Conservation (phyloP, 768 basidiomycete genomes). For the Hebeloma cylindrosporum region DNA sequence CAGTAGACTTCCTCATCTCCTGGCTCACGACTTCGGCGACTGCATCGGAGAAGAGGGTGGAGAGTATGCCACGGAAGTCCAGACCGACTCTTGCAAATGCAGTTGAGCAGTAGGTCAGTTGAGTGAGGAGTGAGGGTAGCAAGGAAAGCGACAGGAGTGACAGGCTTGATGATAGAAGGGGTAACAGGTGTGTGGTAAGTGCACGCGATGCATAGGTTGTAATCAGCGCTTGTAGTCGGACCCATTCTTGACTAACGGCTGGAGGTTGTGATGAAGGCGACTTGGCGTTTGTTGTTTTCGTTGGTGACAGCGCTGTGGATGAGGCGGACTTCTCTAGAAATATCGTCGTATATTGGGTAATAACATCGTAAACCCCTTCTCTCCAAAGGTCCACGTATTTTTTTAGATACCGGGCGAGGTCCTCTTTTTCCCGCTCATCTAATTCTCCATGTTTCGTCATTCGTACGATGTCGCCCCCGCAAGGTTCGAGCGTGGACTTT, state of each 20-base stretch:
- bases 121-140: slow-evolving; percentile 83
- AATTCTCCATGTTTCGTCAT: slow-evolving; percentile 36
- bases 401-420: slow-evolving; percentile 75
- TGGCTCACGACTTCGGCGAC: slow-evolving; percentile 55
- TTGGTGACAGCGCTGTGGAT: slow-evolving; percentile 14
- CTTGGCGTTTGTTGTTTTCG: slow-evolving; percentile 19
- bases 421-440: slow-evolving; percentile 64
- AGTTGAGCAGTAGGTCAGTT: slow-evolving; percentile 89
- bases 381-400: slow-evolving; percentile 90
- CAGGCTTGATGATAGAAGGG: slow-evolving; percentile 61
- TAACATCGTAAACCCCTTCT: slow-evolving; percentile 89
- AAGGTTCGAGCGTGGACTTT: slow-evolving; percentile 52
- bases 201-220: slow-evolving; percentile 63
- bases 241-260: slow-evolving; percentile 19
- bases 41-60: slow-evolving; percentile 63
- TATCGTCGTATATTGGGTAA: slow-evolving; percentile 87
- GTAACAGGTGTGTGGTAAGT: slow-evolving; percentile 65
- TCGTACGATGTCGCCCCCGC: slow-evolving; percentile 46
- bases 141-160: slow-evolving; percentile 60
- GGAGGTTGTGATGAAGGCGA: slow-evolving; percentile 13
- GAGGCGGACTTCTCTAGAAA: slow-evolving; percentile 68
- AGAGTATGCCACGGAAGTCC: slow-evolving; percentile 77
- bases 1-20: slow-evolving; percentile 46
- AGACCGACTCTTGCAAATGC: slow-evolving; percentile 92
- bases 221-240: slow-evolving; percentile 51